Conservation (phyloP, 495 filamentous ascomycete species). For the Aspergillus bertholletiae region DNA sequence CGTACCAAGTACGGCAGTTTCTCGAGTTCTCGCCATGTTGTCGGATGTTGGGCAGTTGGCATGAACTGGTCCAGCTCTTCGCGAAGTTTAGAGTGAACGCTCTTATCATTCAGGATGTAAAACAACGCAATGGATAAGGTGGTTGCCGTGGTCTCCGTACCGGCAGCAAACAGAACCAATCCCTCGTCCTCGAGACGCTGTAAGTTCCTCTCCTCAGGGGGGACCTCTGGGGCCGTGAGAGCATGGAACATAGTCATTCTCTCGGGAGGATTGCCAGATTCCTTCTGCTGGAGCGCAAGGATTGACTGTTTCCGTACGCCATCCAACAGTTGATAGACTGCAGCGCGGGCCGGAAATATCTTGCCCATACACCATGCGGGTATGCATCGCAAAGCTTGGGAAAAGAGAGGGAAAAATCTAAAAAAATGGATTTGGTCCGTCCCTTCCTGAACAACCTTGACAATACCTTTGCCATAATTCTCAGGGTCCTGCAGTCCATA, state of each 20-base stretch:
- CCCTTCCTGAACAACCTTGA: constrained; percentile 14
- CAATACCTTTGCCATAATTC: constrained; percentile 18
- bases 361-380: constrained; percentile 13
- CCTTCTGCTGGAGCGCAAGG: background rate
- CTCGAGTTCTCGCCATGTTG: constrained; percentile 42
- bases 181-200: constrained; percentile 37
- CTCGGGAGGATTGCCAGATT: background rate
- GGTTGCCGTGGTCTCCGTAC: constrained; percentile 38
- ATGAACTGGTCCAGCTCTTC: constrained; percentile 29
- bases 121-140: constrained; percentile 21
- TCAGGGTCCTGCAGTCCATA: constrained; percentile 24
- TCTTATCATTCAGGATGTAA: constrained; percentile 9
- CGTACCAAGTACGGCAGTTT: constrained; percentile 47
- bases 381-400: too few species aligned
- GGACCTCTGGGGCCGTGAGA: constrained; percentile 19
- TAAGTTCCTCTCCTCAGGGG: constrained; percentile 18
- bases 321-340: too few species aligned
- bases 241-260: constrained; percentile 18
- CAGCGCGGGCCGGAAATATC: constrained; percentile 10
- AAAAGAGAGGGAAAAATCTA: constrained; percentile 27
- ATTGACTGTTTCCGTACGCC: background rate
- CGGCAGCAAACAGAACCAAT: constrained; percentile 35
- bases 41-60: constrained; percentile 19
- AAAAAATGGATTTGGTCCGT: constrained; percentile 20
- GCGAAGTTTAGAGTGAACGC: constrained; percentile 16